Evolutionary conservation across 306 rosid species (phyloP).

Genomic region (Acacia melanoxylon): DNA sequence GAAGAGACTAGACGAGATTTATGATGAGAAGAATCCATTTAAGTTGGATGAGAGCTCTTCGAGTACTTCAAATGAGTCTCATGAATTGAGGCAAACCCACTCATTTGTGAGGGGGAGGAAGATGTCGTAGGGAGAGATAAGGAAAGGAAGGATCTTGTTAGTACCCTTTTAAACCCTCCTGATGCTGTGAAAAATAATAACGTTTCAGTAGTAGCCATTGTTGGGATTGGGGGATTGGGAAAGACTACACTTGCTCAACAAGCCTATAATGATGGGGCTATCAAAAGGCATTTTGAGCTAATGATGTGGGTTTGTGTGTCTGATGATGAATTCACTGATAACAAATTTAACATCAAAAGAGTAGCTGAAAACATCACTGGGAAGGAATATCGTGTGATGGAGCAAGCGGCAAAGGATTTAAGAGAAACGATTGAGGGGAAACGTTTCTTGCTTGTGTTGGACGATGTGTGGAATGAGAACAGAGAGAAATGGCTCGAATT

Average conservation of each 20-base stretch:
- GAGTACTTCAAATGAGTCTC: not conserved
- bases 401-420: no score
- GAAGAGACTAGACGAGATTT: no score
- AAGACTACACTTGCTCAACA: constrained; percentile 35
- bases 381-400: no score
- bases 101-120: not conserved
- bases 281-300: not conserved
- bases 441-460: constrained; percentile 23
- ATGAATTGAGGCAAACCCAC: not conserved
- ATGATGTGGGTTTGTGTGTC: constrained; percentile 30
- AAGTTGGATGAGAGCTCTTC: not conserved
- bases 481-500: not conserved
- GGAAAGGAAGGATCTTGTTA: not conserved
- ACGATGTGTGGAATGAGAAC: constrained; percentile 2
- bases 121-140: not conserved
- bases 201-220: not conserved
- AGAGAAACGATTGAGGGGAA: not conserved
- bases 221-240: constrained; percentile 24
- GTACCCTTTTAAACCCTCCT: not conserved
- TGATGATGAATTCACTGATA: not conserved
- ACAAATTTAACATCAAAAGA: no score
- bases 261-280: not conserved
- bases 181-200: not conserved
- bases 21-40: not conserved
- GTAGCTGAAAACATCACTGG: not conserved